Percentiles rank a stretch among this genome's conserved stretches.
Conservation (phyloP, 2,329 filamentous ascomycete species). For the Venturia oleaginea region DNA sequence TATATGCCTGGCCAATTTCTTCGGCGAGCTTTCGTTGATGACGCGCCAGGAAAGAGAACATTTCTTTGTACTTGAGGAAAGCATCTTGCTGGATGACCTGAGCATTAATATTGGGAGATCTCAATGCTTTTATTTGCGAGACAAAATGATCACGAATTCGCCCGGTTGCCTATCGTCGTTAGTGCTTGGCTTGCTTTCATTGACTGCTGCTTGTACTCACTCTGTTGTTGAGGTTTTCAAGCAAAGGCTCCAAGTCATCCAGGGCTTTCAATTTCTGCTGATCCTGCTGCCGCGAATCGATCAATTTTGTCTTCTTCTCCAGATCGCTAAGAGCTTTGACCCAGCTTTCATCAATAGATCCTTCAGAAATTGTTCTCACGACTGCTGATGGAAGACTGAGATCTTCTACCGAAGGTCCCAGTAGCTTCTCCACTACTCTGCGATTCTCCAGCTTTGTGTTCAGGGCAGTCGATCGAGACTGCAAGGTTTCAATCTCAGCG, state of each 20-base stretch:
- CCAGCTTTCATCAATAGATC: conserved; percentile 84
- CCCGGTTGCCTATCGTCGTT: conserved; percentile 54
- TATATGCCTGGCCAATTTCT: conserved; percentile 86
- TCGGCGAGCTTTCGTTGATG: conserved; percentile 77
- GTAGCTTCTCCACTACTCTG: conserved; percentile 75
- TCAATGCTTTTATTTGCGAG: conserved; percentile 83
- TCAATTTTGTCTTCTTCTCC: conserved; percentile 63
- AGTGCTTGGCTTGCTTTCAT: neutral
- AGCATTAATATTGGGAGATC: conserved; percentile 92
- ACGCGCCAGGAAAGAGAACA: conserved; percentile 75
- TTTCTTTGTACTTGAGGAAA: conserved; percentile 78
- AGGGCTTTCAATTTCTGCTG: conserved; percentile 62
- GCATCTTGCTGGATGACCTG: conserved; percentile 94
- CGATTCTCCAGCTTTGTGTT: conserved; percentile 83
- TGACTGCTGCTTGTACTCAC: conserved; percentile 31
- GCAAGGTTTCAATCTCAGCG: conserved; percentile 87
- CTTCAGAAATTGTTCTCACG: conserved; percentile 78
- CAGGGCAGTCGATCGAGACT: conserved; percentile 73
- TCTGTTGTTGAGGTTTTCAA: conserved; percentile 77
- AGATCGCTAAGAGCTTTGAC: conserved; percentile 73
- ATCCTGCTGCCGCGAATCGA: conserved; percentile 60
- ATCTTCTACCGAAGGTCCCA: conserved; percentile 85
- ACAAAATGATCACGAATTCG: conserved; percentile 92
- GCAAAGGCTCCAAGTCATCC: conserved; percentile 72
- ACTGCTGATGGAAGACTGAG: conserved; percentile 78